Percentiles rank a stretch among this genome's conserved stretches.
phyloP scores from a whole-genome alignment of 805 yeast genomes.

The Hanseniaspora singularis region DNA sequence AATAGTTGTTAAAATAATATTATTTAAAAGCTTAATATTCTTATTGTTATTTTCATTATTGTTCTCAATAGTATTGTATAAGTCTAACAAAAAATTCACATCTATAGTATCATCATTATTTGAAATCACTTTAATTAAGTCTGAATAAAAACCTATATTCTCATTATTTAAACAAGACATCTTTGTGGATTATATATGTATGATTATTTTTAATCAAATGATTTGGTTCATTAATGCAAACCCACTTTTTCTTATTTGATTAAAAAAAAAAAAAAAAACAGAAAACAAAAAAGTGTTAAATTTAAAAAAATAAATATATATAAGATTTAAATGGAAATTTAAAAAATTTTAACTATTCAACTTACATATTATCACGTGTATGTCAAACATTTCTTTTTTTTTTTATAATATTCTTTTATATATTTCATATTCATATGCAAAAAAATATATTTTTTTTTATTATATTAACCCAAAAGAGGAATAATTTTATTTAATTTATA shows the following conservation, averaged over 20 bases:
- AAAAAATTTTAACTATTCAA: too few species aligned
- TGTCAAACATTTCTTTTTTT: neutral
- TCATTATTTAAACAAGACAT: neutral
- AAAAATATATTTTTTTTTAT: neutral
- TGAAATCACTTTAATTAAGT: neutral
- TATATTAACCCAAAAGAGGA: too few species aligned
- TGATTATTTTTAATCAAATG: too few species aligned
- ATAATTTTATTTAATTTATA: too few species aligned
- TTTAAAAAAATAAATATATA: neutral
- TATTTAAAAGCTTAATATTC: constrained; percentile 10
- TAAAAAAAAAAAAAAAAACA: too few species aligned
- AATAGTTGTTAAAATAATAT: constrained; percentile 4
- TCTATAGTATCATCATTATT: constrained; percentile 14
- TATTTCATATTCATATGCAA: neutral
- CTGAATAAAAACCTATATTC: neutral
- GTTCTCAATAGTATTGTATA: constrained; percentile 14
- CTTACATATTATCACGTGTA: too few species aligned
- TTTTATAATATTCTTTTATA: too few species aligned
- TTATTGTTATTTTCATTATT: neutral
- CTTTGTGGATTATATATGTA: neutral
- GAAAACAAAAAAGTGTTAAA: too few species aligned
- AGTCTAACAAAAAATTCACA: constrained; percentile 19
- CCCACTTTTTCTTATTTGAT: too few species aligned
- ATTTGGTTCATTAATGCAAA: too few species aligned
- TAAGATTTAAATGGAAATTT: neutral